Evolutionary conservation across 1,284 basidiomycete genomes (phyloP).

Genomic region (Papiliotrema fonsecae): DNA sequence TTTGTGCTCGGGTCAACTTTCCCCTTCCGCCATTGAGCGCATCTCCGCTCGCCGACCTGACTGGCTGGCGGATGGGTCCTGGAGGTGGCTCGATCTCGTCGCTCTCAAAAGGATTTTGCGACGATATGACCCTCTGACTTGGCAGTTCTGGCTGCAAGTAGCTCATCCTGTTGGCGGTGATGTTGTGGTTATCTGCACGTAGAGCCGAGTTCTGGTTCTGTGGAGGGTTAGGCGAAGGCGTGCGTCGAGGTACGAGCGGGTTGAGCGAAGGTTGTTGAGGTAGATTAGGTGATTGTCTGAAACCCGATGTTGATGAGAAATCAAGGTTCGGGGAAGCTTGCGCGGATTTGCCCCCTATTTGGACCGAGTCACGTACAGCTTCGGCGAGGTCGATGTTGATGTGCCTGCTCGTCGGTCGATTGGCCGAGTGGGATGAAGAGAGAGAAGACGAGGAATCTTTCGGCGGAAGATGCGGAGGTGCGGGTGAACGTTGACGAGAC

Average conservation of each 20-base stretch:
- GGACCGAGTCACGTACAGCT: constrained; percentile 40
- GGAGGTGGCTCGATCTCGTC: constrained; percentile 10
- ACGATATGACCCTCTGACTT: constrained; percentile 4
- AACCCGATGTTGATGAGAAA: constrained; percentile 1
- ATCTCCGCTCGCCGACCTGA: no score
- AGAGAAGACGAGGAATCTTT: constrained; percentile 7
- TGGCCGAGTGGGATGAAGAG: constrained; percentile 8
- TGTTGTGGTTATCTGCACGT: not conserved
- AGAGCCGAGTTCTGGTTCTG: not conserved
- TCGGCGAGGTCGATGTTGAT: constrained; percentile 27
- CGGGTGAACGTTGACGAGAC: constrained; percentile 7
- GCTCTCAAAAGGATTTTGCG: constrained; percentile 8
- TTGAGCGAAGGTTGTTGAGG: constrained; percentile 15
- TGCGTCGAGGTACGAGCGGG: constrained; percentile 16
- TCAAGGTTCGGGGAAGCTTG: constrained; percentile 3
- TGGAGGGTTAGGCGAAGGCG: constrained; percentile 13
- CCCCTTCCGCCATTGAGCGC: no score
- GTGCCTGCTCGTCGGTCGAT: not conserved
- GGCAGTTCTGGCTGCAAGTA: constrained; percentile 5
- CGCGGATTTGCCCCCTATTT: constrained; percentile 17
- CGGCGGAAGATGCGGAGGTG: constrained; percentile 1
- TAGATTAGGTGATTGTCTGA: constrained; percentile 7
- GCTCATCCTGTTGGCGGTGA: not conserved
- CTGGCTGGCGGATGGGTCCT: not conserved
- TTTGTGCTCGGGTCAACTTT: constrained; percentile 1